Percentiles rank a stretch among this genome's conserved stretches.
phyloP scores from a whole-genome alignment of 129 eudicot genomes.

The Oenanthe sinensis region DNA sequence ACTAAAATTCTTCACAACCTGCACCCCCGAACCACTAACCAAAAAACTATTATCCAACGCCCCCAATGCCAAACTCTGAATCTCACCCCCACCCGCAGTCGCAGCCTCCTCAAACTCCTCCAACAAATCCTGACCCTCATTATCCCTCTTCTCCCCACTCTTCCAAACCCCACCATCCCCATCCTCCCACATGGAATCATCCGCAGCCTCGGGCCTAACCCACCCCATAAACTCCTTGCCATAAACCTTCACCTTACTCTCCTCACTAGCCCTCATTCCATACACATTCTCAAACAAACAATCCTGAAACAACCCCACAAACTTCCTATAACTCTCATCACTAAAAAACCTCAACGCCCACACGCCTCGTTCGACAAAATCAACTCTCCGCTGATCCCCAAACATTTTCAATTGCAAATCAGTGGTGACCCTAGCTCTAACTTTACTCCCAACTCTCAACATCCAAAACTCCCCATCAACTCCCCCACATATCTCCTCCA shows the following conservation, averaged over 20 bases:
- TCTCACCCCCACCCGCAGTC: constrained; percentile 57
- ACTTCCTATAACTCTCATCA: constrained; percentile 57
- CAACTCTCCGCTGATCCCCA: constrained; percentile 86
- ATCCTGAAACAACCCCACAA: constrained; percentile 54
- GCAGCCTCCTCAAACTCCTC: constrained; percentile 91
- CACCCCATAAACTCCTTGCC: constrained; percentile 88
- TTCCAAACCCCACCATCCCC: constrained; percentile 61
- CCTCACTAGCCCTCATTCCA: constrained; percentile 62
- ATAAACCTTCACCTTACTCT: constrained; percentile 70
- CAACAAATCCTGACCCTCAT: constrained; percentile 42
- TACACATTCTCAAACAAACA: constrained; percentile 91
- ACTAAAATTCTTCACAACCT: constrained; percentile 91
- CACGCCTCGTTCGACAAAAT: constrained; percentile 68
- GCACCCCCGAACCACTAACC: constrained; percentile 73
- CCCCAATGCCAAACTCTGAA: constrained; percentile 87
- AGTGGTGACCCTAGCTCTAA: constrained; percentile 65
- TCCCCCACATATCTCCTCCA: constrained; percentile 19
- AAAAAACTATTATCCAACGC: constrained; percentile 90
- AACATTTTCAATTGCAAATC: constrained; percentile 85
- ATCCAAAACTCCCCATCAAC: constrained; percentile 56
- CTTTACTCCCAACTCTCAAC: constrained; percentile 61
- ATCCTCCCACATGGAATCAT: constrained; percentile 87
- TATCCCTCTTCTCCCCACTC: constrained; percentile 32
- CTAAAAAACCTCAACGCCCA: constrained; percentile 76
- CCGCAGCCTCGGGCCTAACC: constrained; percentile 74